Percentiles rank a stretch among this genome's conserved stretches.
phyloP scores from a whole-genome alignment of 1,284 basidiomycete species.

The Ganoderma resinaceum region DNA sequence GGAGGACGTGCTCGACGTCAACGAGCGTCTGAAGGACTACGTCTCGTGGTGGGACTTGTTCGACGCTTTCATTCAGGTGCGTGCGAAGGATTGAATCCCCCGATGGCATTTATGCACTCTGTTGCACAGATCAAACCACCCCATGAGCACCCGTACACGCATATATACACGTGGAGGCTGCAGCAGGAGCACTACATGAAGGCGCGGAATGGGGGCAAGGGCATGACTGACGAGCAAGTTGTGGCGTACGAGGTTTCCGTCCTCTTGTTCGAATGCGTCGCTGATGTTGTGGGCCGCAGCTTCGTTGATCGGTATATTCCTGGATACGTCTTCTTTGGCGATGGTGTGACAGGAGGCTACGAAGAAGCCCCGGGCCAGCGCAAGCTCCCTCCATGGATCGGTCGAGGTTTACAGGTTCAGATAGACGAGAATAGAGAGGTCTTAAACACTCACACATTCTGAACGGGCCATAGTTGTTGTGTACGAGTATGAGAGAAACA shows the following conservation, averaged over 20 bases:
- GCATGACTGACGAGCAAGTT: conserved; percentile 87
- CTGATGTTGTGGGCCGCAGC: conserved; percentile 42
- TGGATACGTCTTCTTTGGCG: conserved; percentile 82
- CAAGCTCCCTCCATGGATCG: conserved; percentile 37
- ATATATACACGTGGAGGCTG: conserved; percentile 81
- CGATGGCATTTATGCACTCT: not conserved
- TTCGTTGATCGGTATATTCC: conserved; percentile 87
- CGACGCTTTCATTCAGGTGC: conserved; percentile 74
- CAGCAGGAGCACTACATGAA: conserved; percentile 93
- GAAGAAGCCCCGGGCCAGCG: conserved; percentile 24
- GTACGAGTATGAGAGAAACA: not conserved
- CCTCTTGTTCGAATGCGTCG: not conserved
- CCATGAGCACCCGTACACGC: conserved; percentile 54
- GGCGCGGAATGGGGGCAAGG: conserved; percentile 77
- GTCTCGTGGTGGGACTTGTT: conserved; percentile 71
- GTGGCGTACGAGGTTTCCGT: conserved; percentile 57
- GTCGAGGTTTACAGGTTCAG: conserved; percentile 35
- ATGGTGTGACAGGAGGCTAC: conserved; percentile 46
- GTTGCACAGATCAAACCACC: conserved; percentile 56
- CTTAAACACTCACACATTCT: conserved; percentile 30
- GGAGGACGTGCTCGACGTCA: conserved; percentile 66
- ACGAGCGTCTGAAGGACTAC: conserved; percentile 65
- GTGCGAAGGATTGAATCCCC: conserved; percentile 19
- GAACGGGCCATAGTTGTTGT: not conserved
- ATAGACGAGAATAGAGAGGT: conserved; percentile 39